These are phyloP conservation scores for Termitomyces sp. DNA, from an alignment of 768 basidiomycete species.

Conservation along the genomic window DNA sequence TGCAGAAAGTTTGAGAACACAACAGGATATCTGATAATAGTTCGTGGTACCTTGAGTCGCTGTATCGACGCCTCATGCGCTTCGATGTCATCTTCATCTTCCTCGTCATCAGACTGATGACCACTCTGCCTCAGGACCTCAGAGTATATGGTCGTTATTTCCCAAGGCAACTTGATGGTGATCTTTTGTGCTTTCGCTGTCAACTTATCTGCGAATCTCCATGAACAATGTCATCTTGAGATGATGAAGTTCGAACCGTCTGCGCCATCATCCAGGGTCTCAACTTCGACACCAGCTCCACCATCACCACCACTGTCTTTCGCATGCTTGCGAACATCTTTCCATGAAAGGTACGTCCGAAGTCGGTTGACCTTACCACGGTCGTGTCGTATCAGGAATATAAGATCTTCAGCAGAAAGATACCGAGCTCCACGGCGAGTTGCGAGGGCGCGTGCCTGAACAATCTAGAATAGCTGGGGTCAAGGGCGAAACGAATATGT, in stretches of 20 bases:
- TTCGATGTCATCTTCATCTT: conserved; percentile 95
- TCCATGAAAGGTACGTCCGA: conserved; percentile 93
- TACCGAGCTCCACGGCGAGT: conserved; percentile 81
- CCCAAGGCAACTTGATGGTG: conserved; percentile 95
- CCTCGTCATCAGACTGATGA: conserved; percentile 90
- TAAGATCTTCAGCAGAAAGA: conserved; percentile 90
- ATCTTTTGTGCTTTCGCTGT: conserved; percentile 87
- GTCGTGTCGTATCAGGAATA: conserved; percentile 95
- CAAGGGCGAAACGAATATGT: conserved; percentile 4
- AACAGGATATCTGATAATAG: conserved; percentile 1
- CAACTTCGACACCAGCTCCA: conserved; percentile 78
- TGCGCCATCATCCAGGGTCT: conserved; percentile 78
- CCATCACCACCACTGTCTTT: conserved; percentile 87
- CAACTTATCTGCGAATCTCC: conserved; percentile 60
- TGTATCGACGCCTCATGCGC: conserved; percentile 93
- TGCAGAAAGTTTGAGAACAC: conserved; percentile 25
- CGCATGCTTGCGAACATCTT: conserved; percentile 93
- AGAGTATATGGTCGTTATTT: conserved; percentile 87
- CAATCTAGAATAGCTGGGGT: conserved; percentile 50
- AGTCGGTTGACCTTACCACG: conserved; percentile 91
- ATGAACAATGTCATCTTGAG: neutral
- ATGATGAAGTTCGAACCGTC: conserved; percentile 53
- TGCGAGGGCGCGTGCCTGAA: conserved; percentile 85
- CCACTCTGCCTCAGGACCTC: conserved; percentile 76
- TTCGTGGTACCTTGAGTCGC: conserved; percentile 60